Evolutionary conservation across 2,329 filamentous ascomycete genomes (phyloP), one percentile per base, ranked within the genome.

Genomic region (Ceratocystiopsis brevicomis): DNA sequence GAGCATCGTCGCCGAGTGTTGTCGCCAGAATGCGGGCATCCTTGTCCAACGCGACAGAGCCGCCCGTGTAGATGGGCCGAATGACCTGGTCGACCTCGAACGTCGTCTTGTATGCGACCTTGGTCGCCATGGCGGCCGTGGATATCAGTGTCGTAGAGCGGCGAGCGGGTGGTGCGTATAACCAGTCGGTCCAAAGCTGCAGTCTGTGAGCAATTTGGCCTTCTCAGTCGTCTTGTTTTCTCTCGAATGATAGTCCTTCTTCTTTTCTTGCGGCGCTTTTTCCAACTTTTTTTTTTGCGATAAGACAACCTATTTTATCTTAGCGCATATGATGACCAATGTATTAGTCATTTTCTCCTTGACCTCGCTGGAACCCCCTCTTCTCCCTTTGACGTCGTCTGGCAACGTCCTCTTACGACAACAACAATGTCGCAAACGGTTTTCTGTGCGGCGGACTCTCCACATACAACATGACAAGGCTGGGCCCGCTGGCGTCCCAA

Each of bases 11-110:
- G 34, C 83, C 86, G n/a, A 96, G 65, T 34, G 82, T 86, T 19
- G 86, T 86, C 38, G 86, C 88, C 44, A 98, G 69, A 49, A 96
- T 74, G 53, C 75, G 74, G 42, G 86, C 86, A 61, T 76, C 75
- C 58, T 78, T 73, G 65, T 88, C 85, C 48, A 96, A 71, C 30
- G 84, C 77, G 46, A 93, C 77, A 50, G 82, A 80, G 38, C 90
- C 90, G 44, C 90, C 90, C 2, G 88, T 94, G 57, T 90, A 95
- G 41, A 96, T 88, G 17, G 90, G 90, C 53, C 86, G 82, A 44
- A 98, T 81, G 40, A 85, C 82, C 54, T 81, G 76, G 50, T 72
- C 72, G 46, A 81, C 74, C 56, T 92, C 83, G 59, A 95, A 98
- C 4, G 88, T 94, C 45, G 86, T 95, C 67, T 86, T 92, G 53